Evolutionary conservation across 352 stramenopile species (phyloP).

Genomic region (Globisporangium emineosum): DNA sequence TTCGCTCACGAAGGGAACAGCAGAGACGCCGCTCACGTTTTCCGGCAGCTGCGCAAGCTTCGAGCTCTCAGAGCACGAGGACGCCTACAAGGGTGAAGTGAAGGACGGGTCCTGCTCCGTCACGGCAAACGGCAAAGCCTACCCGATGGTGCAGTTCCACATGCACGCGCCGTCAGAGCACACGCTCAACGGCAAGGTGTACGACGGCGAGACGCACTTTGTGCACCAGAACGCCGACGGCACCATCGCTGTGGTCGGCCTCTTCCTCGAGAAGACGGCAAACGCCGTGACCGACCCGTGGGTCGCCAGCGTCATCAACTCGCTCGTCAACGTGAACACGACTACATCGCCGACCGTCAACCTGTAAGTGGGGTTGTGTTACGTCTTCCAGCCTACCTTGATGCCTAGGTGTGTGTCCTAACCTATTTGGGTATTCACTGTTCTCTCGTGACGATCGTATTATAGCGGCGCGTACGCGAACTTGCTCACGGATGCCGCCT

Average conservation of each 20-base stretch:
- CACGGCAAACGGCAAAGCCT: slow-evolving; percentile 14
- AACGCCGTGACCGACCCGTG: slow-evolving; percentile 15
- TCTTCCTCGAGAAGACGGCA: slow-evolving; percentile 19
- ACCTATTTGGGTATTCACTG: too few relatives aligned
- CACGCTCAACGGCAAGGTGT: slow-evolving; percentile 33
- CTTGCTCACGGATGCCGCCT: not conserved
- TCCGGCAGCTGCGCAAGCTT: slow-evolving; percentile 8
- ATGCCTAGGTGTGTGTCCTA: too few relatives aligned
- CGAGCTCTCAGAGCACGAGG: slow-evolving; percentile 13
- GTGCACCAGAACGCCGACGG: slow-evolving; percentile 27
- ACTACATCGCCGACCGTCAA: not conserved
- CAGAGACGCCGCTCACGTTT: slow-evolving; percentile 7
- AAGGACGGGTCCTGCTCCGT: slow-evolving; percentile 20
- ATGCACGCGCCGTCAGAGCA: slow-evolving; percentile 37
- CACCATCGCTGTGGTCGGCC: slow-evolving; percentile 21
- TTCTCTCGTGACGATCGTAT: too few relatives aligned
- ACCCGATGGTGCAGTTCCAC: slow-evolving; percentile 30
- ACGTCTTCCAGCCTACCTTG: too few relatives aligned
- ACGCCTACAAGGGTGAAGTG: slow-evolving; percentile 17
- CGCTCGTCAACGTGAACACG: not conserved
- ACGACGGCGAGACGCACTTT: slow-evolving; percentile 40
- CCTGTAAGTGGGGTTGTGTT: slow-evolving; percentile 14
- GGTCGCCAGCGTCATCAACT: slow-evolving; percentile 9
- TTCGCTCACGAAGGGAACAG: not conserved
- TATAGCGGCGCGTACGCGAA: too few relatives aligned